A percentile compares a stretch with the other conserved stretches of the same genome.
phyloP scores from a whole-genome alignment of 2,329 filamentous ascomycete species.

The Penicillium sp. region DNA sequence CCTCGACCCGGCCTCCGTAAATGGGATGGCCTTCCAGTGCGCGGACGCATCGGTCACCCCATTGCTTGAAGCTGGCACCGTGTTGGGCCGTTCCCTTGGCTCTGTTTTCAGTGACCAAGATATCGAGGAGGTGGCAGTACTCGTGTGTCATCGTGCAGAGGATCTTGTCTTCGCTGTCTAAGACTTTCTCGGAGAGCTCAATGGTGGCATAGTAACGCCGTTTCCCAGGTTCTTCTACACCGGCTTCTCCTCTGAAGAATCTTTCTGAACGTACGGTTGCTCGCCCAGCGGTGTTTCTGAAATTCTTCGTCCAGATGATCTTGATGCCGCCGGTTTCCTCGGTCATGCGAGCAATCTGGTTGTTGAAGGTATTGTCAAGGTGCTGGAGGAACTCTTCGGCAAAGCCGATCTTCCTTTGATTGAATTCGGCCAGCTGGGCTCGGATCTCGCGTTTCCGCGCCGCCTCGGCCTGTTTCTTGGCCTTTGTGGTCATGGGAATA shows the following conservation, averaged over 20 bases:
- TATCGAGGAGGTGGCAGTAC: constrained; percentile 91
- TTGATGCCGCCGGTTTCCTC: constrained; percentile 57
- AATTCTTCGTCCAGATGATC: constrained; percentile 62
- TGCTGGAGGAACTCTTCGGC: constrained; percentile 57
- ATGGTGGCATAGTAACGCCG: constrained; percentile 69
- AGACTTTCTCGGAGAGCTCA: constrained; percentile 85
- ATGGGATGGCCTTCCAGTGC: constrained; percentile 52
- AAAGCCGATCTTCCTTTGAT: constrained; percentile 53
- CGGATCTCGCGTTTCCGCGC: constrained; percentile 37
- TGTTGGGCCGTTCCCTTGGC: constrained; percentile 56
- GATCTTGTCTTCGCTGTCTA: constrained; percentile 72
- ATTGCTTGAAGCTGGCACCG: constrained; percentile 78
- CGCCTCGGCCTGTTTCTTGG: constrained; percentile 40
- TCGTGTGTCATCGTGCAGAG: constrained; percentile 94
- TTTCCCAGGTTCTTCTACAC: neutral
- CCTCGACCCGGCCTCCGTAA: constrained; percentile 59
- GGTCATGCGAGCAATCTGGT: constrained; percentile 51
- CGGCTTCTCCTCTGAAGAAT: constrained; percentile 2
- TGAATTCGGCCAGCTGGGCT: constrained; percentile 46
- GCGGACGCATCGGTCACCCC: constrained; percentile 49
- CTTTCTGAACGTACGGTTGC: constrained; percentile 54
- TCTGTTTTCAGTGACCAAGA: constrained; percentile 74
- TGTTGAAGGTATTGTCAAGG: constrained; percentile 55
- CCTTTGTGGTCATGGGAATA: constrained; percentile 37
- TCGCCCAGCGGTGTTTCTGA: constrained; percentile 63